Conservation (phyloP, 768 basidiomycete species). For the Leccinum aurantiacum region DNA sequence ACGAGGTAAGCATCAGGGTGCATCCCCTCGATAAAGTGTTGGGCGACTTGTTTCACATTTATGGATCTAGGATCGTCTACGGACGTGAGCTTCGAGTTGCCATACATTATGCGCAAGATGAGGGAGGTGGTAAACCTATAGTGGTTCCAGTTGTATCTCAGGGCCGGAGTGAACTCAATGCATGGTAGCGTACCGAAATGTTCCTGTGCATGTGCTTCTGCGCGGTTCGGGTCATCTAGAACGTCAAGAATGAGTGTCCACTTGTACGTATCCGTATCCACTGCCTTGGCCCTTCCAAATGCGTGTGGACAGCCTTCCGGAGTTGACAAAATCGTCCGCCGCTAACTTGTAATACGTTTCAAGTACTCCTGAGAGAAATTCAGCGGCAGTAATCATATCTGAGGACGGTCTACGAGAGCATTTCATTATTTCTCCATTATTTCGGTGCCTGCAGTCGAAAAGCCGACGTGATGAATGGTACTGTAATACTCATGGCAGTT, state of each 20-base stretch:
- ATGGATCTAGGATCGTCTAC: constrained; percentile 25
- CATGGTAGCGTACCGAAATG: constrained; percentile 31
- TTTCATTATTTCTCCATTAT: constrained; percentile 59
- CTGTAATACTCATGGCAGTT: no score
- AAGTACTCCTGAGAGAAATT: constrained; percentile 49
- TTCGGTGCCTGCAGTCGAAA: not conserved
- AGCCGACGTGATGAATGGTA: not conserved
- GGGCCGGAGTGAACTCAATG: not conserved
- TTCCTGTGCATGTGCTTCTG: constrained; percentile 48
- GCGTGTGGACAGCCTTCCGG: constrained; percentile 51
- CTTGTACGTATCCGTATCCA: constrained; percentile 38
- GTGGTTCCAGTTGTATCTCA: no score
- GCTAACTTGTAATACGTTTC: constrained; percentile 47
- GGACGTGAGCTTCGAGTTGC: constrained; percentile 19
- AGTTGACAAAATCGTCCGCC: constrained; percentile 58
- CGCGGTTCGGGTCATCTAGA: constrained; percentile 33
- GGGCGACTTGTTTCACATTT: constrained; percentile 15
- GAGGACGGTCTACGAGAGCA: constrained; percentile 49
- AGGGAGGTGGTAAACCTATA: constrained; percentile 11
- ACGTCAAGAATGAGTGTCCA: constrained; percentile 27
- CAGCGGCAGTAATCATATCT: constrained; percentile 49
- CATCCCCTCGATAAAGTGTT: constrained; percentile 30
- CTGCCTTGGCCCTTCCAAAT: constrained; percentile 48
- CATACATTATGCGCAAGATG: constrained; percentile 29
- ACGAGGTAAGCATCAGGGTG: constrained; percentile 36